phyloP scores from a whole-genome alignment of 306 rosid species.

The Ormosia semicastrata region DNA sequence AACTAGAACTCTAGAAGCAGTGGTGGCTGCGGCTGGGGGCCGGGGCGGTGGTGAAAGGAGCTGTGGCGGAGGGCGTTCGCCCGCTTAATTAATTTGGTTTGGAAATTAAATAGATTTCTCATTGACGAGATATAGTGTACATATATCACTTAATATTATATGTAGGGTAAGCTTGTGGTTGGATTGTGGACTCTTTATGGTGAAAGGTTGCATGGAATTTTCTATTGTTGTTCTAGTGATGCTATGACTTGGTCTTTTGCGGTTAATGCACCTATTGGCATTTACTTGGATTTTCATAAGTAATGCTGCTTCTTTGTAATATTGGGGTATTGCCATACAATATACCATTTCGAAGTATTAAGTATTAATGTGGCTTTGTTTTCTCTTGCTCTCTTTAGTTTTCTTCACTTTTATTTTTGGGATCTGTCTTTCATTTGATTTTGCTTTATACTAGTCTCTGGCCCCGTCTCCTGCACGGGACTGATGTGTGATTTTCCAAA shows the following conservation, averaged over 20 bases:
- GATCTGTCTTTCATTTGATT: background rate
- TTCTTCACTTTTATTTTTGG: background rate
- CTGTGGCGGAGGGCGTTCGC: constrained; percentile 64
- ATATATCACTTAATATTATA: constrained; percentile 26
- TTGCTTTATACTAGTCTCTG: background rate
- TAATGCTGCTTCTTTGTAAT: constrained; percentile 25
- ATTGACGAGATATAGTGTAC: constrained; percentile 34
- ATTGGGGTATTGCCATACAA: constrained; percentile 12
- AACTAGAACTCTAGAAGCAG: constrained; percentile 14
- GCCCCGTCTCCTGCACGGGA: too few relatives aligned
- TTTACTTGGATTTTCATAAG: constrained; percentile 32
- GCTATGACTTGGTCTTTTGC: constrained; percentile 16
- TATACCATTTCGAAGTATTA: constrained; percentile 1
- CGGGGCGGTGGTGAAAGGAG: constrained; percentile 16
- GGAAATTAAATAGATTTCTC: constrained; percentile 8
- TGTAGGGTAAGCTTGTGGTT: constrained; percentile 22
- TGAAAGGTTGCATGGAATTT: constrained; percentile 1
- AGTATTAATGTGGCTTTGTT: background rate
- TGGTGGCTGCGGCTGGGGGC: constrained; percentile 19
- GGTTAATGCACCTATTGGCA: constrained; percentile 1
- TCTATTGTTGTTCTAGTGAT: constrained; percentile 1
- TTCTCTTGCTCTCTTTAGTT: background rate
- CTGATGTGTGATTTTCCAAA: too few relatives aligned
- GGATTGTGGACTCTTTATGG: constrained; percentile 21
- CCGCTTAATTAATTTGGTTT: constrained; percentile 45